A percentile compares a stretch with the other conserved stretches of the same genome.
phyloP scores from a whole-genome alignment of 208 protist species.

The Trypanosoma cruzi region DNA sequence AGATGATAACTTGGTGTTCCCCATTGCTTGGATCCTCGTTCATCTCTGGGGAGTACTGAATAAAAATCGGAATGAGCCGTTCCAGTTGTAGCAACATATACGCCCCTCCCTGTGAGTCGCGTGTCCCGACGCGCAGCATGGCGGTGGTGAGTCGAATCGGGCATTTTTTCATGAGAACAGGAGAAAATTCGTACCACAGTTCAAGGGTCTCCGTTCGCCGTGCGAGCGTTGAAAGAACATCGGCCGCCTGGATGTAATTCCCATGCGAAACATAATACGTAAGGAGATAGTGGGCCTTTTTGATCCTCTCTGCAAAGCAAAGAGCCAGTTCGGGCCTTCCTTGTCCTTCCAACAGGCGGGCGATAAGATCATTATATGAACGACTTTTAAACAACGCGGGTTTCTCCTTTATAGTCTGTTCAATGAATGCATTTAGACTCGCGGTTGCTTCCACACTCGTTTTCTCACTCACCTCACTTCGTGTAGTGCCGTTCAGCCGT shows the following conservation, averaged over 20 bases:
- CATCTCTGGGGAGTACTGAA: conserved; percentile 72
- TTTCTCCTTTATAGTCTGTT: conserved; percentile 27
- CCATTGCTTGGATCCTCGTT: conserved; percentile 57
- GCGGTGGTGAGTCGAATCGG: conserved; percentile 80
- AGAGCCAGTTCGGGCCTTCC: conserved; percentile 78
- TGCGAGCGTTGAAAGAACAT: conserved; percentile 47
- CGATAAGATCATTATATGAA: conserved; percentile 49
- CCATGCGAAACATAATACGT: conserved; percentile 42
- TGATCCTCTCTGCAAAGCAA: conserved; percentile 72
- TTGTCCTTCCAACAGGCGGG: conserved; percentile 84
- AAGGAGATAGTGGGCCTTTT: conserved; percentile 74
- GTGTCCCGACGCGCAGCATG: conserved; percentile 50
- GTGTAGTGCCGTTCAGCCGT: conserved; percentile 25
- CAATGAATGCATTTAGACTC: conserved; percentile 38
- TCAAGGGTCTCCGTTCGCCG: conserved; percentile 37
- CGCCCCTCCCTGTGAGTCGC: conserved; percentile 52
- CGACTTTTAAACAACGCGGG: conserved; percentile 36
- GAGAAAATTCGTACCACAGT: conserved; percentile 93
- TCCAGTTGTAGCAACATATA: conserved; percentile 62
- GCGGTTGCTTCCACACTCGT: conserved; percentile 1
- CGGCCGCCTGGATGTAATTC: conserved; percentile 44
- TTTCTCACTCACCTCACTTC: conserved; percentile 7
- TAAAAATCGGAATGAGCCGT: conserved; percentile 92
- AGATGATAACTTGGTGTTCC: conserved; percentile 93
- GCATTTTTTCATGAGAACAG: conserved; percentile 85